Conservation (phyloP, 2,329 filamentous ascomycete species). For the Penicillium paneum region DNA sequence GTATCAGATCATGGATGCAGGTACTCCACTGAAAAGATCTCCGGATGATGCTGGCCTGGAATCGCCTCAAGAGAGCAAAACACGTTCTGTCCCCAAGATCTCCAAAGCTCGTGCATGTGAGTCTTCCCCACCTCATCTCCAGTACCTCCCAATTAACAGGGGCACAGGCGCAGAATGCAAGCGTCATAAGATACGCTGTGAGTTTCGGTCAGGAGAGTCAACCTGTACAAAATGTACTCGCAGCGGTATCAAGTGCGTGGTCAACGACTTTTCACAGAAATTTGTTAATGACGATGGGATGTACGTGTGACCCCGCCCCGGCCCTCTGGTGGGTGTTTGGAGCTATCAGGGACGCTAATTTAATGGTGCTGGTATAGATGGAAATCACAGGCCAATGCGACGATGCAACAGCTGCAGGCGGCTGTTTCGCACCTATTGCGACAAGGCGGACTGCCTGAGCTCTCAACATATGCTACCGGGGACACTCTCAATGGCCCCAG, state of each 20-base stretch:
- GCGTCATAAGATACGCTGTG: slow-evolving; percentile 56
- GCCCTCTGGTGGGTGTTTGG: not conserved
- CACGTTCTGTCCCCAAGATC: slow-evolving; percentile 33
- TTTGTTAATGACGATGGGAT: slow-evolving; percentile 54
- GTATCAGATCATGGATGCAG: slow-evolving; percentile 18
- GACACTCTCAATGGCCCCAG: slow-evolving; percentile 26
- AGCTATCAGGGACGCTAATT: slow-evolving; percentile 2
- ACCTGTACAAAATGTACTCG: slow-evolving; percentile 51
- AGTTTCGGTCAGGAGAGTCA: slow-evolving; percentile 46
- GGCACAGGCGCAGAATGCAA: slow-evolving; percentile 49
- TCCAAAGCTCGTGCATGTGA: slow-evolving; percentile 44
- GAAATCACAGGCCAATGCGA: slow-evolving; percentile 45
- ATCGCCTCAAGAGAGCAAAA: slow-evolving; percentile 26
- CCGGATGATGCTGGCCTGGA: slow-evolving; percentile 37
- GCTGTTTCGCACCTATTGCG: slow-evolving; percentile 48
- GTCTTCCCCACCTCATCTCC: slow-evolving; percentile 16
- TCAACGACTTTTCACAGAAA: slow-evolving; percentile 56
- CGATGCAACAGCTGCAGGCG: slow-evolving; percentile 43
- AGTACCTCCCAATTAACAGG: not conserved
- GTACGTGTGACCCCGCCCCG: slow-evolving; percentile 34
- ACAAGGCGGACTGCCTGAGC: slow-evolving; percentile 42
- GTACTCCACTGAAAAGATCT: slow-evolving; percentile 36
- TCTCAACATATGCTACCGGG: slow-evolving; percentile 39
- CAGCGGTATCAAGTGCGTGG: slow-evolving; percentile 51
- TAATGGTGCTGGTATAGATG: slow-evolving; percentile 33